phyloP scores from a whole-genome alignment of 129 eudicot genomes.

The Logfia minima region DNA sequence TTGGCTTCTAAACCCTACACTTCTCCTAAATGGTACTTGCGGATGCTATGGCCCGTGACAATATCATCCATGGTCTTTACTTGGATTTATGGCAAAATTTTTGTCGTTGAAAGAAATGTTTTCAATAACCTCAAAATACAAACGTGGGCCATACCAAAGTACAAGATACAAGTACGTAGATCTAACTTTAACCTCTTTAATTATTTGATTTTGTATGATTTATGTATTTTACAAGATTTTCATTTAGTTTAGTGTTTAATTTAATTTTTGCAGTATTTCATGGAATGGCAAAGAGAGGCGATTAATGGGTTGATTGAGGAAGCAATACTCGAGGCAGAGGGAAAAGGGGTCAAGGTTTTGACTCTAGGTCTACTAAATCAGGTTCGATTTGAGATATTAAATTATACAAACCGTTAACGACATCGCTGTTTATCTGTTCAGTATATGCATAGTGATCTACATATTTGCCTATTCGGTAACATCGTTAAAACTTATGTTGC shows the following conservation, averaged over 20 bases:
- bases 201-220: neutral
- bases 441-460: neutral
- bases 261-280: slow-evolving; percentile 42
- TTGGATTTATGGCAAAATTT: slow-evolving; percentile 44
- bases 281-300: slow-evolving; percentile 66
- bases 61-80: slow-evolving; percentile 37
- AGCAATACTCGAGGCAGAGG: slow-evolving; percentile 74
- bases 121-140: slow-evolving; percentile 44
- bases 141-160: slow-evolving; percentile 49
- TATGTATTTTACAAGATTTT: neutral
- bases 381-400: slow-evolving; percentile 30
- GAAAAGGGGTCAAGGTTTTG: slow-evolving; percentile 58
- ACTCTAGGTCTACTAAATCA: slow-evolving; percentile 84
- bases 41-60: slow-evolving; percentile 47
- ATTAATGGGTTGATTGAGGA: slow-evolving; percentile 73
- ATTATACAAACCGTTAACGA: neutral
- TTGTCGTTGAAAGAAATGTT: slow-evolving; percentile 38
- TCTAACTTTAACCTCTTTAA: neutral
- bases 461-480: neutral
- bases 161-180: slow-evolving; percentile 44
- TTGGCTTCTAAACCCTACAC: slow-evolving; percentile 60
- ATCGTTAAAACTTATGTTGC: neutral
- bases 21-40: slow-evolving; percentile 63
- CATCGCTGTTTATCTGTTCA: neutral
- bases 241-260: neutral